Base-by-base conservation (phyloP, 805 yeast species). In the Metschnikowia santaceciliae region DNA sequence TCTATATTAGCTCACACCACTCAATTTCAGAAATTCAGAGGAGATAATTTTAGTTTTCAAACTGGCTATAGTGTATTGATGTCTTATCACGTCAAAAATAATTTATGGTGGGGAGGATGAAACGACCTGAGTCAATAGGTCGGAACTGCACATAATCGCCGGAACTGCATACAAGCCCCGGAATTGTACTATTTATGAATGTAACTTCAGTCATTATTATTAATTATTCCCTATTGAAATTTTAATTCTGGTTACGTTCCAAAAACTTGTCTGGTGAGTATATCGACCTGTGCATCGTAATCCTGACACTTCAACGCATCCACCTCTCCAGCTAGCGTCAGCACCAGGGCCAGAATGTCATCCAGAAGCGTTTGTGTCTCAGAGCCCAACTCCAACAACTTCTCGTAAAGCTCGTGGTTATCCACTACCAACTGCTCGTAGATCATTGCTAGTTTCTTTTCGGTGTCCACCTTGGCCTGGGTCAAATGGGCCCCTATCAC, bases 381-480 rank as follows among this genome's bases (percentile, higher is more conserved):
- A 0, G 51, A 41, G 1, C 64, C 56, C 40, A 69, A 45, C 3
- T 42, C 47, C 23, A 54, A 49, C 33, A 73, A 52, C 45, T 67
- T 61, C 7, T 57, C 50, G 42, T 54, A 61, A 19, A 70, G 54
- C 42, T 65, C 68, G 15, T 51, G 49, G 53, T 74, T 74, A 32
- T 74, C 78, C 26, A 61, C 20, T 37, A 68, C 56, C 54, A 74
- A 58, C 52, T 71, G 75, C 32, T 70, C 66, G 54, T 69, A 63
- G 2, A 74, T 72, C 67, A 71, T 60, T 13, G 51, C 42, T 40
- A 74, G 60, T 37, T 61, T 66, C 32, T 64, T 62, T 7, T 70
- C 41, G 10, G 70, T 57, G 17, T 60, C 64, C 6, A 50, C 47
- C 19, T 62, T 58, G 15, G 61, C 51, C 26, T 50, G 54, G 11